These are phyloP conservation scores for Apiospora marii DNA, from an alignment of 2,329 filamentous ascomycete species.

Conservation along the genomic window DNA sequence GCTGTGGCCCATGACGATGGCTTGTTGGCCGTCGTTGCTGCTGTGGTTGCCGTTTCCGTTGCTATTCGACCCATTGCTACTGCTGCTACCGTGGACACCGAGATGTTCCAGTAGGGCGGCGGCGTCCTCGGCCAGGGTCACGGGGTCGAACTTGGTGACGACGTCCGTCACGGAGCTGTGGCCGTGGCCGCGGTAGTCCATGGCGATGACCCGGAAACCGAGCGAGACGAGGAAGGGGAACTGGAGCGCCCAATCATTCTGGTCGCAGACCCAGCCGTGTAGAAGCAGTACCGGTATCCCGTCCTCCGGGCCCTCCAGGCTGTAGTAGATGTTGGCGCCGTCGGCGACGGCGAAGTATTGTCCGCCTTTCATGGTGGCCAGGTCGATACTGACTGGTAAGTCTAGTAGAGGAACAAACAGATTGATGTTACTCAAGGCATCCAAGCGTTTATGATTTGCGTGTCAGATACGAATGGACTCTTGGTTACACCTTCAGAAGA, in stretches of 20 bases:
- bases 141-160: constrained; percentile 9
- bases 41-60: neutral
- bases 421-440: neutral
- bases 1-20: constrained; percentile 27
- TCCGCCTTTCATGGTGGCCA: neutral
- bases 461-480: neutral
- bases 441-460: neutral
- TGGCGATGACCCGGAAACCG: constrained; percentile 24
- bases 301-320: constrained; percentile 13
- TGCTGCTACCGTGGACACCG: neutral
- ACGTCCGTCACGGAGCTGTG: constrained; percentile 13
- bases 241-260: constrained; percentile 26
- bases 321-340: constrained; percentile 25
- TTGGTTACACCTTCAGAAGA: neutral
- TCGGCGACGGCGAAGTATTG: neutral
- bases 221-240: constrained; percentile 19
- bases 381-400: neutral
- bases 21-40: constrained; percentile 10
- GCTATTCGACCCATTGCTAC: no score
- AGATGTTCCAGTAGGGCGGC: constrained; percentile 22
- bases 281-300: constrained; percentile 19
- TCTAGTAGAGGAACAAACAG: neutral
- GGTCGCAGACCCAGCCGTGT: constrained; percentile 26
- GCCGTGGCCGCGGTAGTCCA: constrained; percentile 28
- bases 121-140: constrained; percentile 25